Percentiles rank a stretch among this genome's conserved stretches.
Conservation (phyloP, 75 land plant genomes). For the Azolla pinnata region DNA sequence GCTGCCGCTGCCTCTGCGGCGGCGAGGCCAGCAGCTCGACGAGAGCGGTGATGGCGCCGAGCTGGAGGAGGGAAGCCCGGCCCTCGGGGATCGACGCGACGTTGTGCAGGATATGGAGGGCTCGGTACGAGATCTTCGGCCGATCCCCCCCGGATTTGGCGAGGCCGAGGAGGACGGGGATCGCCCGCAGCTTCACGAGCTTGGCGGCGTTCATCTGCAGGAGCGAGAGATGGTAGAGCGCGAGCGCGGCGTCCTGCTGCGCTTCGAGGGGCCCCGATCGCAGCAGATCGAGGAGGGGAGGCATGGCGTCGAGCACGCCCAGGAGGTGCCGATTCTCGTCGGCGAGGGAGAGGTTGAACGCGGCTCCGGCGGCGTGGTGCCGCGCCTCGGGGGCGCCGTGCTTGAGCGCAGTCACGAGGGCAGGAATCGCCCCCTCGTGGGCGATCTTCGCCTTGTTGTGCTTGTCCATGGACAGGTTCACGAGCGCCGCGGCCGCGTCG, state of each 20-base stretch:
- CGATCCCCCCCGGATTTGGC: background rate
- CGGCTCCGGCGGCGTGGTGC: constrained; percentile 72
- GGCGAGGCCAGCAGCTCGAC: constrained; percentile 27
- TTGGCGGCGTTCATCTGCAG: constrained; percentile 35
- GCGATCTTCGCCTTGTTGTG: constrained; percentile 59
- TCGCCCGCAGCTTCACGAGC: constrained; percentile 43
- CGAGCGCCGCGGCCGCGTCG: constrained; percentile 51
- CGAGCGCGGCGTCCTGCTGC: constrained; percentile 61
- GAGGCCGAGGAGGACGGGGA: constrained; percentile 25
- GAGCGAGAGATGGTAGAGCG: constrained; percentile 71
- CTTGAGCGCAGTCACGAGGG: constrained; percentile 44
- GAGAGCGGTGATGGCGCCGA: constrained; percentile 28
- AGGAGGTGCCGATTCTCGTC: constrained; percentile 70
- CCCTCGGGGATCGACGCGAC: constrained; percentile 63
- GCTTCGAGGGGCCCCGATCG: constrained; percentile 24
- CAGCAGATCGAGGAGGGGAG: constrained; percentile 53
- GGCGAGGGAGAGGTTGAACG: constrained; percentile 60
- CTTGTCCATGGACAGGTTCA: constrained; percentile 64
- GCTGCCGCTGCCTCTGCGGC: constrained; percentile 5
- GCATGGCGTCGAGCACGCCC: constrained; percentile 67
- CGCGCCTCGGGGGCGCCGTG: constrained; percentile 37
- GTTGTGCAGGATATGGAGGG: constrained; percentile 45
- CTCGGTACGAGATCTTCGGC: constrained; percentile 32
- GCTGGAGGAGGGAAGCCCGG: constrained; percentile 50
- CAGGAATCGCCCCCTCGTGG: constrained; percentile 53